A percentile compares a stretch with the other conserved stretches of the same genome.
Evolutionary conservation across 768 basidiomycete genomes (phyloP).

Genomic region (Leccinellum luteum): DNA sequence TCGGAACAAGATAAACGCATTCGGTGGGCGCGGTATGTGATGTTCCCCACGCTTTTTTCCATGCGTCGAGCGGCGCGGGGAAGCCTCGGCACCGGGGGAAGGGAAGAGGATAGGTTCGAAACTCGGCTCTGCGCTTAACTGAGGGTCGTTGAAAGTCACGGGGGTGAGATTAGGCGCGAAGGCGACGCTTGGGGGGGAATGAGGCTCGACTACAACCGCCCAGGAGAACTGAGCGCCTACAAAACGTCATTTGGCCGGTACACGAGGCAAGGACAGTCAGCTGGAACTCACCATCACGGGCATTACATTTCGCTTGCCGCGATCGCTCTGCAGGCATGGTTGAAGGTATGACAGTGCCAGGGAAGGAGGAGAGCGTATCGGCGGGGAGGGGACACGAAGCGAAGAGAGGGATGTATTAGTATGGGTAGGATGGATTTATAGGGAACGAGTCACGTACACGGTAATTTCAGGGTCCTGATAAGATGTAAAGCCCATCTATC

Average conservation of each 20-base stretch:
- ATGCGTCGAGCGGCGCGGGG: conserved; percentile 49
- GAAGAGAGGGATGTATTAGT: conserved; percentile 11
- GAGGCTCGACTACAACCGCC: conserved; percentile 43
- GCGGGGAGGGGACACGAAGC: conserved; percentile 26
- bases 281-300: conserved; percentile 35
- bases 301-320: conserved; percentile 33
- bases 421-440: conserved; percentile 29
- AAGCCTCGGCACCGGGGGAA: conserved; percentile 33
- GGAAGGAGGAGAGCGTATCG: conserved; percentile 17
- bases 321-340: conserved; percentile 50
- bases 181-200: conserved; percentile 41
- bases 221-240: conserved; percentile 45
- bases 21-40: conserved; percentile 81
- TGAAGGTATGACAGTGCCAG: conserved; percentile 25
- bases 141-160: conserved; percentile 52
- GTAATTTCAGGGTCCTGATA: conserved; percentile 34
- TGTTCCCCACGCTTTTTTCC: conserved; percentile 69
- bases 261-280: neutral
- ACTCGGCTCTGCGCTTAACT: conserved; percentile 32
- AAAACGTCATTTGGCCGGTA: conserved; percentile 14
- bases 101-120: conserved; percentile 60
- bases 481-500: conserved; percentile 28
- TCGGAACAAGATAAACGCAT: conserved; percentile 86
- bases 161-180: conserved; percentile 62
- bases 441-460: conserved; percentile 32